A percentile compares a stretch with the other conserved stretches of the same genome.
Evolutionary conservation across 106 monocot species (phyloP).

Genomic region (Platanthera zijinensis): DNA sequence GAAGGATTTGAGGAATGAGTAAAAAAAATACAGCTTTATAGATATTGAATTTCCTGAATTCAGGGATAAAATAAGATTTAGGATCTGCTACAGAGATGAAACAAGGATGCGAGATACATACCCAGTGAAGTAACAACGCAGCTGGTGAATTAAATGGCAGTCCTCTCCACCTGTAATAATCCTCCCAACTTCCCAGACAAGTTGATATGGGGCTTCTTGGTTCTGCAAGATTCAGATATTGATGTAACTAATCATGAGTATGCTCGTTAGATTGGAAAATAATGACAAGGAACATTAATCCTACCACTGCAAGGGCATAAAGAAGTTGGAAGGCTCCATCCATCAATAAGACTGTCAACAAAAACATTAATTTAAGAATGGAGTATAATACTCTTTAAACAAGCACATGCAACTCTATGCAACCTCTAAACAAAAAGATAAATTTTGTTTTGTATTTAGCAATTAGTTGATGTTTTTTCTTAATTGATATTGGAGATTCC

Average conservation of each 20-base stretch:
- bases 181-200: constrained; percentile 56
- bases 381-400: neutral
- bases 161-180: constrained; percentile 76
- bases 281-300: constrained; percentile 6
- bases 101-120: constrained; percentile 19
- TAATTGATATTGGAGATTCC: neutral
- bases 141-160: constrained; percentile 77
- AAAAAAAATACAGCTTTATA: neutral
- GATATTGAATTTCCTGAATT: neutral
- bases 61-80: neutral
- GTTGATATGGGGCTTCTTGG: constrained; percentile 30
- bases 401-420: neutral
- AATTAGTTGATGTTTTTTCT: neutral
- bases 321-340: constrained; percentile 59
- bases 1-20: neutral
- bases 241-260: constrained; percentile 1
- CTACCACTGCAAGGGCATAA: constrained; percentile 78
- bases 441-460: neutral
- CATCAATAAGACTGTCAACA: constrained; percentile 30
- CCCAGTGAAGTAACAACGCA: constrained; percentile 81
- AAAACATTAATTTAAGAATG: constrained; percentile 3
- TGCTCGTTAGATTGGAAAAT: neutral
- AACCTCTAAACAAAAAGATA: neutral
- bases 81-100: neutral
- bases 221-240: constrained; percentile 16